These are phyloP conservation scores for Aspergillus neoniger DNA, from an alignment of 2,329 filamentous ascomycete species.

Conservation along the genomic window DNA sequence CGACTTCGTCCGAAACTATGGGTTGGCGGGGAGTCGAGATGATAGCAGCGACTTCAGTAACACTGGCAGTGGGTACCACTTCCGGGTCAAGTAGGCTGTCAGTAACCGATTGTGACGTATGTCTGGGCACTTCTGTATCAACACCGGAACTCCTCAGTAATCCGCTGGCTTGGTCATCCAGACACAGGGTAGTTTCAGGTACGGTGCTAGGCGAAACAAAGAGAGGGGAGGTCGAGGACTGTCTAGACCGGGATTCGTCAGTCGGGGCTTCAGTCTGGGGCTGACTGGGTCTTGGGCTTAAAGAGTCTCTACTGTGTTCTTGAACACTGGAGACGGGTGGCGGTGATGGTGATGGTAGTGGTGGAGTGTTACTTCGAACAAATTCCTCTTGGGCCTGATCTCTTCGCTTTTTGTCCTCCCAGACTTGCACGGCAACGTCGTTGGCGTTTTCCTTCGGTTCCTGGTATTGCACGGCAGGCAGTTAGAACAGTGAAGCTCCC, in stretches of 20 bases:
- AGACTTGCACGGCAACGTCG: slow-evolving; percentile 31
- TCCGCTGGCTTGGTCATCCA: neutral
- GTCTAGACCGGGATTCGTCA: neutral
- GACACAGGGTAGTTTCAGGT: neutral
- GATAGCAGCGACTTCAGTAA: slow-evolving; percentile 19
- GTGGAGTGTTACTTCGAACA: slow-evolving; percentile 11
- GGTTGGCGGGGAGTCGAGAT: slow-evolving; percentile 19
- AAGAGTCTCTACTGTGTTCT: slow-evolving; percentile 6
- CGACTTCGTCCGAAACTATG: slow-evolving; percentile 19
- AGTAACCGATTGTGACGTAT: neutral
- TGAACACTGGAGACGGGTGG: neutral
- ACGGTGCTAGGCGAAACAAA: slow-evolving; percentile 19
- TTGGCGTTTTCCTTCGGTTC: slow-evolving; percentile 40
- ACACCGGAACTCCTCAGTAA: neutral
- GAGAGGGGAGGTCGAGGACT: slow-evolving; percentile 18
- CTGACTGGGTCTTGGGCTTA: neutral
- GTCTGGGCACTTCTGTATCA: neutral
- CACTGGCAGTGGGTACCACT: neutral
- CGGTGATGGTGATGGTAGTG: neutral
- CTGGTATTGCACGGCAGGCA: slow-evolving; percentile 17
- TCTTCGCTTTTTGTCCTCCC: slow-evolving; percentile 31
- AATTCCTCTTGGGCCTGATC: slow-evolving; percentile 7
- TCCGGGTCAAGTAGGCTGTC: neutral
- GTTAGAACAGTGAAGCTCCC: slow-evolving; percentile 12
- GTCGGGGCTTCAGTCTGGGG: neutral